Percentiles rank a stretch among this genome's conserved stretches.
Evolutionary conservation across 1,284 basidiomycete genomes (phyloP).

Genomic region (Chalciporus sp.): DNA sequence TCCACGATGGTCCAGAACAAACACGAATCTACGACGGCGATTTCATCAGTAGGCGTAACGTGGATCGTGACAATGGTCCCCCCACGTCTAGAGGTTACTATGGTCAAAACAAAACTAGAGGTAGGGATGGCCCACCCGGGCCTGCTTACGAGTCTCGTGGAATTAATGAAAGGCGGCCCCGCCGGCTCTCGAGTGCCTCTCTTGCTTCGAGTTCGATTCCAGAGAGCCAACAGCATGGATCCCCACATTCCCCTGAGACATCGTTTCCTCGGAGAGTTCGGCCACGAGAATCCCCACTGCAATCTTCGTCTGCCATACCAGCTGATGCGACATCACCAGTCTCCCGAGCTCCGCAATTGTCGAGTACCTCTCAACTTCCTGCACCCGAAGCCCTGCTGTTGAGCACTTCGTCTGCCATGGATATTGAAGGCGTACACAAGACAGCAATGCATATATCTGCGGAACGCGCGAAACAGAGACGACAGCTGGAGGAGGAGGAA

Average conservation of each 20-base stretch:
- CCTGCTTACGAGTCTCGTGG: slow-evolving; percentile 22
- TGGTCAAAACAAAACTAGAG: slow-evolving; percentile 21
- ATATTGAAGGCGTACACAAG: slow-evolving; percentile 75
- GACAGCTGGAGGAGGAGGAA: slow-evolving; percentile 87
- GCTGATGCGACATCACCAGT: slow-evolving; percentile 7
- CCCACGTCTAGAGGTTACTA: slow-evolving; percentile 17
- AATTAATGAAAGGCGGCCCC: slow-evolving; percentile 25
- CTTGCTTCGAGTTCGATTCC: slow-evolving; percentile 29
- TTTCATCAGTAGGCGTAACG: slow-evolving; percentile 17
- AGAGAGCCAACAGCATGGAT: slow-evolving; percentile 26
- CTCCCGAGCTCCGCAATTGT: slow-evolving; percentile 31
- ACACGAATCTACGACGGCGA: slow-evolving; percentile 23
- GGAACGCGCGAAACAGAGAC: slow-evolving; percentile 77
- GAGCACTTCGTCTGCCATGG: slow-evolving; percentile 43
- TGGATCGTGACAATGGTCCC: slow-evolving; percentile 21
- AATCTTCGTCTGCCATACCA: slow-evolving; percentile 38
- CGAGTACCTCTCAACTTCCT: slow-evolving; percentile 43
- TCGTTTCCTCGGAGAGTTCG: slow-evolving; percentile 29
- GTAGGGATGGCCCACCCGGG: slow-evolving; percentile 23
- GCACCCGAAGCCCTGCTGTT: slow-evolving; percentile 38
- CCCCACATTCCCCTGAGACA: slow-evolving; percentile 24
- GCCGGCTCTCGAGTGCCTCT: slow-evolving; percentile 30
- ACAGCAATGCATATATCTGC: slow-evolving; percentile 90
- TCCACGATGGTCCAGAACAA: slow-evolving; percentile 18
- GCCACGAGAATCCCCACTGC: slow-evolving; percentile 30